Percentiles rank a stretch among this genome's conserved stretches.
Conservation (phyloP, 139 green algal genomes). For the Diplosphaera chodatii region DNA sequence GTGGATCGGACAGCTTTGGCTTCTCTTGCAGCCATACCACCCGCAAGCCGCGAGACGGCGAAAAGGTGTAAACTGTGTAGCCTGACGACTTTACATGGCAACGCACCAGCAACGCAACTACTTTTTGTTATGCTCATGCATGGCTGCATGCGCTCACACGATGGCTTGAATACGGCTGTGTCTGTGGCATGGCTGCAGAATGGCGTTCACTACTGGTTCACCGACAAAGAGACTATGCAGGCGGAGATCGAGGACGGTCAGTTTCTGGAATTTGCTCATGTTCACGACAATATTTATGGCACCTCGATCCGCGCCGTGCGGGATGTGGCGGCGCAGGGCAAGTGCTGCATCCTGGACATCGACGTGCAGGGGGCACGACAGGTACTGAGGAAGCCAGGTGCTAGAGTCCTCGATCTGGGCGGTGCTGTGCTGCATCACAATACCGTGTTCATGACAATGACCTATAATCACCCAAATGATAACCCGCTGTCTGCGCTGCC, state of each 20-base stretch:
- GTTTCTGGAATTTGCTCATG: slow-evolving; percentile 81
- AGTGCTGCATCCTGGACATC: slow-evolving; percentile 76
- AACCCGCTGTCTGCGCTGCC: too few species aligned
- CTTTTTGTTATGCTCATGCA: too few species aligned
- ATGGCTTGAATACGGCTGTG: too few species aligned
- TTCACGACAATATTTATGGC: slow-evolving; percentile 85
- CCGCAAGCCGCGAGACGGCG: slow-evolving; percentile 41
- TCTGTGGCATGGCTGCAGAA: slow-evolving; percentile 33
- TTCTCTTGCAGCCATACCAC: slow-evolving; percentile 84
- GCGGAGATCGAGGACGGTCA: slow-evolving; percentile 50
- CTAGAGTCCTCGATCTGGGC: too few species aligned
- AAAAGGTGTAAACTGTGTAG: slow-evolving; percentile 48
- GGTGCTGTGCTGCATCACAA: too few species aligned
- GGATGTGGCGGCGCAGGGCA: slow-evolving; percentile 45
- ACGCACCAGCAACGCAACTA: too few species aligned
- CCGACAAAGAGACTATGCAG: slow-evolving; percentile 60
- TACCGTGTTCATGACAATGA: too few species aligned
- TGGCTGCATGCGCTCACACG: too few species aligned
- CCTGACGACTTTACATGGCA: too few species aligned
- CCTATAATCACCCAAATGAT: too few species aligned
- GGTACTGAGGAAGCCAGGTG: too few species aligned
- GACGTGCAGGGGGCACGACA: slow-evolving; percentile 67
- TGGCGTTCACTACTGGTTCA: slow-evolving; percentile 80
- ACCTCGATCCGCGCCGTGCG: slow-evolving; percentile 60
- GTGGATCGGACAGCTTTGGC: slow-evolving; percentile 47